Percentiles rank a stretch among this genome's conserved stretches.
phyloP scores from a whole-genome alignment of 305 asterid genomes.

The Coffea humblotiana region DNA sequence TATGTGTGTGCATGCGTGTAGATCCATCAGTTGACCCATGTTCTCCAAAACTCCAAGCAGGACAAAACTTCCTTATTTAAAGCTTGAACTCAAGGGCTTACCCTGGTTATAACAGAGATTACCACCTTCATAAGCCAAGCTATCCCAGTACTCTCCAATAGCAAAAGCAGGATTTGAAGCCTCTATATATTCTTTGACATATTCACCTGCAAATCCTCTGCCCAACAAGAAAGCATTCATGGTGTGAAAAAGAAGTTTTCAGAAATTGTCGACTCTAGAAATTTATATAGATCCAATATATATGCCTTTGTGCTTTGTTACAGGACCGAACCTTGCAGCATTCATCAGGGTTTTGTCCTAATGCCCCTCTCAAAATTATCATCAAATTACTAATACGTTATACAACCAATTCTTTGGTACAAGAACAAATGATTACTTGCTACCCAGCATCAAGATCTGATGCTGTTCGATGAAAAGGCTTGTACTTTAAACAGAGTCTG shows the following conservation, averaged over 20 bases:
- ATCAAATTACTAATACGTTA: not conserved
- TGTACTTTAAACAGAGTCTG: too few relatives aligned
- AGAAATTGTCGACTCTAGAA: not conserved
- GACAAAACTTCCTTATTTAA: too few relatives aligned
- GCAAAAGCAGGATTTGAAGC: conserved; percentile 58
- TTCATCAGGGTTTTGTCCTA: not conserved
- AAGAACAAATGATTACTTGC: not conserved
- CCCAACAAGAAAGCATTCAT: conserved; percentile 10
- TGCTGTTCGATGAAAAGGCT: not conserved
- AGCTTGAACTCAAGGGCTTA: conserved; percentile 12
- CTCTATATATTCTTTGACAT: conserved; percentile 57
- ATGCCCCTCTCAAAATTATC: not conserved
- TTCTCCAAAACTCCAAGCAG: not conserved
- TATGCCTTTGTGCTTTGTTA: not conserved
- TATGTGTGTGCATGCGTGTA: too few relatives aligned
- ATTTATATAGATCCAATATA: not conserved
- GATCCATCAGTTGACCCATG: not conserved
- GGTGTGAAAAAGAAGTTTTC: not conserved
- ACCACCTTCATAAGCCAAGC: conserved; percentile 59
- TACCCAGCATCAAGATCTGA: not conserved
- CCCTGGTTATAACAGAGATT: conserved; percentile 57
- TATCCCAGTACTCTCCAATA: conserved; percentile 67
- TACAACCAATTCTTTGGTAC: not conserved
- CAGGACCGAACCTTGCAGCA: not conserved
- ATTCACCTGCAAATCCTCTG: conserved; percentile 60